Conservation (phyloP, 2,329 filamentous ascomycete genomes). For the Paecilomyces sp. region DNA sequence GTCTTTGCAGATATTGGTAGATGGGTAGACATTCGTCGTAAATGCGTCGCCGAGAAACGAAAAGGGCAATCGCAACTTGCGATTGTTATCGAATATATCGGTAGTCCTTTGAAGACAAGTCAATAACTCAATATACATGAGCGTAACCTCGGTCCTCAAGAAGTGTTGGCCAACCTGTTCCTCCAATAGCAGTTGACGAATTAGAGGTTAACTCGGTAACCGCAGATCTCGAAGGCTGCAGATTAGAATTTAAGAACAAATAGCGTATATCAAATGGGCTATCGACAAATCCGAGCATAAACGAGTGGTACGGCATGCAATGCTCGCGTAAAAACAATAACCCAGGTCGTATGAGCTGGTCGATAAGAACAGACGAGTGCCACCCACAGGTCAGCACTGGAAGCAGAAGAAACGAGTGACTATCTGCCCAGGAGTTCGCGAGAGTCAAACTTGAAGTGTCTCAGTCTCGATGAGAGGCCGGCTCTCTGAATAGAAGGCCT, state of each 20-base stretch:
- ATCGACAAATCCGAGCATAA: not conserved
- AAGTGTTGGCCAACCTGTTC: not conserved
- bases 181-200: not conserved
- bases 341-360: not conserved
- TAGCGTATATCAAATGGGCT: not conserved
- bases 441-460: conserved; percentile 20
- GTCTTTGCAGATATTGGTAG: not conserved
- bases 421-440: conserved; percentile 10
- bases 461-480: conserved; percentile 5
- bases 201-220: not conserved
- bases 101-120: not conserved
- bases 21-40: not conserved
- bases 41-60: not conserved
- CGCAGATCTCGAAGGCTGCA: not conserved
- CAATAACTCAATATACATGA: not conserved
- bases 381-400: not conserved
- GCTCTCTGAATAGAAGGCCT: not conserved
- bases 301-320: not conserved
- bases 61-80: not conserved
- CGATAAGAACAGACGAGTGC: not conserved
- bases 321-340: not conserved
- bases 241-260: not conserved
- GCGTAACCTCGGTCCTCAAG: not conserved
- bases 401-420: conserved; percentile 13
- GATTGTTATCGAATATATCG: not conserved